A percentile compares a stretch with the other conserved stretches of the same genome.
Conservation (phyloP, 371 early-diverging fungal genomes). For the Mortierella sp. region DNA sequence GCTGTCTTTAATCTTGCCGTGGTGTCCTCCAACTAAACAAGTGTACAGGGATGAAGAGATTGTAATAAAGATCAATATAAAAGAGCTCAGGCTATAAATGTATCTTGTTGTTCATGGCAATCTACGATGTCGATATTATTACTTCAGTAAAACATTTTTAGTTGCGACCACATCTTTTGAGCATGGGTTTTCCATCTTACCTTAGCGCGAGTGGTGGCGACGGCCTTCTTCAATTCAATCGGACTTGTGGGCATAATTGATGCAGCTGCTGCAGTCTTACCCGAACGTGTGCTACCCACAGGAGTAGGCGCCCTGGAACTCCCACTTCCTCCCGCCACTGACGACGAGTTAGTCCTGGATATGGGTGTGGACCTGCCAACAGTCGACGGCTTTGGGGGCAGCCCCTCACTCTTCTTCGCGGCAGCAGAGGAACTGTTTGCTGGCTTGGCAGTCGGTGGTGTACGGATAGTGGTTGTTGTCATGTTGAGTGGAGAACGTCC, state of each 20-base stretch:
- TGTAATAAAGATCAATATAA: slow-evolving; percentile 1
- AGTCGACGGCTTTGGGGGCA: slow-evolving; percentile 11
- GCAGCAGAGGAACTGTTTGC: neutral
- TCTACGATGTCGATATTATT: neutral
- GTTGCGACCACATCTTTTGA: neutral
- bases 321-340: slow-evolving; percentile 9
- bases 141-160: neutral
- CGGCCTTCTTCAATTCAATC: slow-evolving; percentile 37
- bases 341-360: neutral
- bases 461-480: slow-evolving; percentile 45
- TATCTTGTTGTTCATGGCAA: neutral
- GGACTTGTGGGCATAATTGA: slow-evolving; percentile 15
- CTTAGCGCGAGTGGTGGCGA: slow-evolving; percentile 35
- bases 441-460: slow-evolving; percentile 14
- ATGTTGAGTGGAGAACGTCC: slow-evolving; percentile 40
- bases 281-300: slow-evolving; percentile 15
- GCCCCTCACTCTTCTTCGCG: neutral
- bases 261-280: neutral
- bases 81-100: neutral
- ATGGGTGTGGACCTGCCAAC: neutral
- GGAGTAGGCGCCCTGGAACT: slow-evolving; percentile 15
- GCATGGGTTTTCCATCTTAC: slow-evolving; percentile 1
- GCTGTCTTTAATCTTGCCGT: slow-evolving; percentile 23
- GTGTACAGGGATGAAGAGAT: neutral
- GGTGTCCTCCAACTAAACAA: slow-evolving; percentile 33